Evolutionary conservation across 2,329 filamentous ascomycete species (phyloP).

Genomic region (Penicillium sp.): DNA sequence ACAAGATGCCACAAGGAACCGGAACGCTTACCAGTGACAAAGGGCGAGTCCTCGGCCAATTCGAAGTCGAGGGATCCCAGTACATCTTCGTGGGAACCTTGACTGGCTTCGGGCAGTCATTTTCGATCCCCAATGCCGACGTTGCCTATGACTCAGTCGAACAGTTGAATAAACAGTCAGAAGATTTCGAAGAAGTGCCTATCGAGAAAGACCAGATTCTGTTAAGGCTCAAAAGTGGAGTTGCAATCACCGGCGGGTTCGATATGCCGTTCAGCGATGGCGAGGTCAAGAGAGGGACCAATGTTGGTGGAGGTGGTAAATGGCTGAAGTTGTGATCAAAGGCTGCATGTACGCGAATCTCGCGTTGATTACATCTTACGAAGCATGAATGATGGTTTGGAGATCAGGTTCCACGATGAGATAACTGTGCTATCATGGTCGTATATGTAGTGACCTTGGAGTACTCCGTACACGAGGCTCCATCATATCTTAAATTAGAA

Average conservation of each 20-base stretch:
- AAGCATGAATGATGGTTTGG: no score
- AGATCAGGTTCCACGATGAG: no score
- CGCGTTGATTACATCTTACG: no score
- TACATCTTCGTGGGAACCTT: slow-evolving; percentile 11
- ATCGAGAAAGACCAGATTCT: slow-evolving; percentile 9
- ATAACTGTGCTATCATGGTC: no score
- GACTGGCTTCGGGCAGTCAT: slow-evolving; percentile 4
- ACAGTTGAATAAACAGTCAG: slow-evolving; percentile 3
- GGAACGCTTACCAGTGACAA: slow-evolving; percentile 10
- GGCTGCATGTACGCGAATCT: background rate
- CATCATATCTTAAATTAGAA: slow-evolving; percentile 3
- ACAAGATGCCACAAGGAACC: slow-evolving; percentile 10
- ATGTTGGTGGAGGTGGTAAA: slow-evolving; percentile 4
- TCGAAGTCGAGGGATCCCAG: slow-evolving; percentile 7
- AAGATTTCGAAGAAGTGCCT: slow-evolving; percentile 7
- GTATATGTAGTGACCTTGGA: no score
- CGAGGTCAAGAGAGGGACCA: slow-evolving; percentile 3
- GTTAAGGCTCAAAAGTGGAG: slow-evolving; percentile 8
- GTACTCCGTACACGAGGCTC: no score
- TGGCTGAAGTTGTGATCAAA: slow-evolving; percentile 9
- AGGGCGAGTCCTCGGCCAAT: slow-evolving; percentile 12
- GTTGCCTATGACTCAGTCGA: slow-evolving; percentile 9
- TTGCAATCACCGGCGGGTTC: slow-evolving; percentile 8
- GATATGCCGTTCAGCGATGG: slow-evolving; percentile 11
- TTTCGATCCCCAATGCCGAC: slow-evolving; percentile 8